Evolutionary conservation across 768 basidiomycete genomes (phyloP).

Genomic region (Gloeostereum incarnatum): DNA sequence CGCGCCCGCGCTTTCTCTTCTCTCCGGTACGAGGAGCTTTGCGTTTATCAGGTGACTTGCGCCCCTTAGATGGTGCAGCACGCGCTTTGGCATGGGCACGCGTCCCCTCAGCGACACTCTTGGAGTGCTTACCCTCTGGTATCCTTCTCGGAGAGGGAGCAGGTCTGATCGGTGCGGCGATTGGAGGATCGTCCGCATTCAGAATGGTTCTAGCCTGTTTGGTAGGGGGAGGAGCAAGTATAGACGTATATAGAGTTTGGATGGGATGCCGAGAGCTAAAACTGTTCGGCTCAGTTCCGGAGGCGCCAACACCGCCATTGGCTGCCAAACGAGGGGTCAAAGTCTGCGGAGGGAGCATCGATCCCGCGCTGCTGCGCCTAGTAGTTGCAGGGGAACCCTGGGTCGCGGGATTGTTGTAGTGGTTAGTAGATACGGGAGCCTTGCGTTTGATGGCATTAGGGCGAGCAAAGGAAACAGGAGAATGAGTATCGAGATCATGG

Average conservation of each 20-base stretch:
- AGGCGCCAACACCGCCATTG: conserved; percentile 22
- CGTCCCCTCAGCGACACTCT: conserved; percentile 36
- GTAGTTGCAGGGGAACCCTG: conserved; percentile 18
- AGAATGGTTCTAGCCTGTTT: conserved; percentile 74
- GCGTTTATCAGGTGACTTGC: conserved; percentile 15
- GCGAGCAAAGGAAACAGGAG: conserved; percentile 12
- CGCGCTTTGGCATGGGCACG: conserved; percentile 36
- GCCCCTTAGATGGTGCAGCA: conserved; percentile 13
- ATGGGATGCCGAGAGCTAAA: conserved; percentile 12
- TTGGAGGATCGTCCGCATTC: conserved; percentile 61
- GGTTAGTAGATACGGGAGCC: conserved; percentile 24
- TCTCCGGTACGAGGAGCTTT: conserved; percentile 23
- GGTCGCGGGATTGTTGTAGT: conserved; percentile 43
- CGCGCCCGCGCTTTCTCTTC: conserved; percentile 10
- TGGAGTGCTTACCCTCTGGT: conserved; percentile 26
- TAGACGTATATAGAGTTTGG: conserved; percentile 63
- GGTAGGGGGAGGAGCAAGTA: conserved; percentile 67
- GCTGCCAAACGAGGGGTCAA: conserved; percentile 32
- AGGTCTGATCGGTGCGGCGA: conserved; percentile 41
- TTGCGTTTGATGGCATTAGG: conserved; percentile 13
- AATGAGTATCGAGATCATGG: conserved; percentile 55
- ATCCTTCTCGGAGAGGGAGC: conserved; percentile 33
- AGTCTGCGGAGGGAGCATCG: conserved; percentile 34
- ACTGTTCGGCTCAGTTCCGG: too few relatives aligned
- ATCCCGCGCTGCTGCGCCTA: conserved; percentile 28